phyloP scores from a whole-genome alignment of 73 alveolate genomes.

The Paramecium pentaurelia region DNA sequence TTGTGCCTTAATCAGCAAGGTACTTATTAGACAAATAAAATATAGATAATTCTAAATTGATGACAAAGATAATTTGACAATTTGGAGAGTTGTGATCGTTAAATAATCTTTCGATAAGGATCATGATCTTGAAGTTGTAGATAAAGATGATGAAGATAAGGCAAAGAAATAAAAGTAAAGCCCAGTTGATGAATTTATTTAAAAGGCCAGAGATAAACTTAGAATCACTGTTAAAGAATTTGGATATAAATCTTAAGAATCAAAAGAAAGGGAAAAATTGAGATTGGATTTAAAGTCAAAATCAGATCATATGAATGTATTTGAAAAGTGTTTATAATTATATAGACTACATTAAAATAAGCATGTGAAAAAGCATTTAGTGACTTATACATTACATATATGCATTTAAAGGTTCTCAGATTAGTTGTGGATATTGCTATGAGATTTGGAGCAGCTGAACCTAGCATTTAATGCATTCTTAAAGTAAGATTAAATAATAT shows the following conservation, averaged over 20 bases:
- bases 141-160: conserved; percentile 6
- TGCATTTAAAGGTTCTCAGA: conserved; percentile 82
- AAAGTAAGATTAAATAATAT: neutral
- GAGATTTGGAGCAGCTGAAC: conserved; percentile 77
- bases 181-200: conserved; percentile 61
- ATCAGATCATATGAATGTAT: conserved; percentile 58
- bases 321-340: neutral
- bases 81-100: conserved; percentile 80
- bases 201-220: conserved; percentile 61
- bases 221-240: conserved; percentile 70
- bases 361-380: conserved; percentile 78
- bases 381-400: conserved; percentile 71
- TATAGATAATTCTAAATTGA: conserved; percentile 67
- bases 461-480: conserved; percentile 6
- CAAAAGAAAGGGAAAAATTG: conserved; percentile 62
- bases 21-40: neutral
- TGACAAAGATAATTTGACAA: conserved; percentile 76
- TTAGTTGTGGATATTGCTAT: conserved; percentile 80
- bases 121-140: neutral
- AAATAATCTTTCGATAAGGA: conserved; percentile 43
- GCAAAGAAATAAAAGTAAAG: neutral
- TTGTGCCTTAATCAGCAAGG: conserved; percentile 69
- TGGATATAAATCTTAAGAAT: conserved; percentile 66
- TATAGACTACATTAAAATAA: conserved; percentile 62
- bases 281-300: conserved; percentile 65